Evolutionary conservation across 257 asterid genomes (phyloP), one percentile per base, ranked within the genome.

Genomic region (Jacaranda mimosifolia): DNA sequence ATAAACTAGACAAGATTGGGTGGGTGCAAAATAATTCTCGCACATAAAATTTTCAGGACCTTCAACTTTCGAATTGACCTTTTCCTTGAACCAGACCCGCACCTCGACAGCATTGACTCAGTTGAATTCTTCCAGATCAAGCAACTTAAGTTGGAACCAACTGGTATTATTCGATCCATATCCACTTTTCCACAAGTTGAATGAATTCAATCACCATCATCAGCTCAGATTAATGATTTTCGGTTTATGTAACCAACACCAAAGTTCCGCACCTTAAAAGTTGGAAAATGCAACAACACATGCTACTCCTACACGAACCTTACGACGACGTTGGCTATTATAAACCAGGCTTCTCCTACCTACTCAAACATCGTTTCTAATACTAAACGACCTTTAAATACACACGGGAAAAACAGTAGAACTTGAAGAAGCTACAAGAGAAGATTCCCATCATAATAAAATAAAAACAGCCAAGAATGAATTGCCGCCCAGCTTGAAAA

Each of bases 381-480:
- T 49, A 39, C 67, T 70, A 65, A 68, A 21, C 2, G n/a, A 39
- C 59, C 19, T 45, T 63, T 56, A 78, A 78, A 73, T 81, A 78
- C 78, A 77, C 12, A 38, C 32, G 72, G 70, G 45, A 63, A 45
- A 65, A 67, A 67, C 17, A 45, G 39, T 3, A 32, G 59, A 46
- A 15, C 73, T 76, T 4, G 32, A 64, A 80, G 72, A 63, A 66
- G 70, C 68, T 32, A 40, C 39, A 26, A 64, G 19, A 21, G 26
- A 51, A 75, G 14, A 63, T 8, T 52, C 39, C 9, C 18, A 39
- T 62, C 65, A 49, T 62, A 36, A 67, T 39, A 66, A 81, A 64
- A 55, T 40, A 74, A 43, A 79, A 85, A 77, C 84, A 91, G 97
- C 97, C 97, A 92, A 91, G 97, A 88, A 92, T 92, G 97, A 92